phyloP scores from a whole-genome alignment of 768 basidiomycete genomes.

The Lactifluus piperatus region DNA sequence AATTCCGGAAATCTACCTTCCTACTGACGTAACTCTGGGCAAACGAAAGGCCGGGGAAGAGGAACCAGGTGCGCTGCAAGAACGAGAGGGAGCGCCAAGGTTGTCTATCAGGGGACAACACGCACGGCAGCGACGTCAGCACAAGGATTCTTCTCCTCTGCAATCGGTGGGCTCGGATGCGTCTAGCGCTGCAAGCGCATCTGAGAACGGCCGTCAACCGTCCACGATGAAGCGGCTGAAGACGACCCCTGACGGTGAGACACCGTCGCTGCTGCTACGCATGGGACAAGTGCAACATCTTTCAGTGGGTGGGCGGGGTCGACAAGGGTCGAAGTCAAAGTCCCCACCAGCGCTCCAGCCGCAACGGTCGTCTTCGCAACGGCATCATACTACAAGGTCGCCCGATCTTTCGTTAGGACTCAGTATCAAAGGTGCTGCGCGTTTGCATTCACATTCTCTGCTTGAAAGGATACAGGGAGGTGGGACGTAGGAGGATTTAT shows the following conservation, averaged over 20 bases:
- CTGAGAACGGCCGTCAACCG: not conserved
- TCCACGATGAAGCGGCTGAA: slow-evolving; percentile 6
- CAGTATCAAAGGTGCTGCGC: slow-evolving; percentile 18
- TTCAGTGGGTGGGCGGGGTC: not conserved
- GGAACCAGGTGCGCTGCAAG: not conserved
- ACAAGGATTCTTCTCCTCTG: not conserved
- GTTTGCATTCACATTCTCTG: slow-evolving; percentile 9
- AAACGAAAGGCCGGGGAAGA: not conserved
- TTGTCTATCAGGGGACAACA: slow-evolving; percentile 15
- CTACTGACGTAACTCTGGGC: too few species aligned
- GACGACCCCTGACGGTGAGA: not conserved
- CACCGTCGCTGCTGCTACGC: slow-evolving; percentile 9
- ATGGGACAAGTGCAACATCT: slow-evolving; percentile 2
- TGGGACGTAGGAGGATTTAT: not conserved
- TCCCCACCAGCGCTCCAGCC: not conserved
- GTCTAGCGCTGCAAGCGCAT: not conserved
- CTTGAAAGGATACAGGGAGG: slow-evolving; percentile 17
- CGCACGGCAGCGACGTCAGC: slow-evolving; percentile 5
- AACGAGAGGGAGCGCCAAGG: not conserved
- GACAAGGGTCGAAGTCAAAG: not conserved
- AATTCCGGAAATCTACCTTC: too few species aligned
- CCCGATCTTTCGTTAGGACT: not conserved
- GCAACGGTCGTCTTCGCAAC: not conserved
- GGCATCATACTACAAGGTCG: not conserved
- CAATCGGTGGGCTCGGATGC: not conserved